Conservation (phyloP, 1,139 yeast species). For the Protomyces arabidopsidicola region DNA sequence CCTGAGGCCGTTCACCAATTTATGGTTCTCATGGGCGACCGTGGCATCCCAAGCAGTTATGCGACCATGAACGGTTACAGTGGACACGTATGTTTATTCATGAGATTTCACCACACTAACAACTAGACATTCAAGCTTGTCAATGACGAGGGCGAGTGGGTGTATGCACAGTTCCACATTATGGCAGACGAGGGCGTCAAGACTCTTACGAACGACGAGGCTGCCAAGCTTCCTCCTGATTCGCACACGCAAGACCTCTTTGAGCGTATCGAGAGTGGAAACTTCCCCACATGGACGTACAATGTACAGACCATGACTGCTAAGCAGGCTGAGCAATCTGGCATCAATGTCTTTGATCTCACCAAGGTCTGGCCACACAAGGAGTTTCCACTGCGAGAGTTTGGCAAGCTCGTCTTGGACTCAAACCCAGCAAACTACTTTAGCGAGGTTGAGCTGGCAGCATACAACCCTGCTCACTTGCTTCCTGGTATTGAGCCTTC, state of each 20-base stretch:
- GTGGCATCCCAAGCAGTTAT: conserved; percentile 66
- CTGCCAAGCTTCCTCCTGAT: conserved; percentile 58
- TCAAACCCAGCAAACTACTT: conserved; percentile 72
- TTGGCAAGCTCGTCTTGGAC: conserved; percentile 65
- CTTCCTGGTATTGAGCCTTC: conserved; percentile 81
- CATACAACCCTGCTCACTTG: conserved; percentile 76
- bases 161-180: conserved; percentile 65
- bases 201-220: conserved; percentile 55
- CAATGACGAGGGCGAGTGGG: conserved; percentile 58
- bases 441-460: conserved; percentile 78
- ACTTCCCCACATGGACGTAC: conserved; percentile 60
- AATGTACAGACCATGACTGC: conserved; percentile 71
- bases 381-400: conserved; percentile 68
- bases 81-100: conserved; percentile 40
- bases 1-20: conserved; percentile 63
- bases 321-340: conserved; percentile 56
- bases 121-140: conserved; percentile 66
- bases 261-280: conserved; percentile 55
- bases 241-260: conserved; percentile 56
- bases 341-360: conserved; percentile 57
- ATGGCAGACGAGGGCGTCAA: conserved; percentile 60
- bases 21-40: conserved; percentile 59
- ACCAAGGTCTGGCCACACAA: conserved; percentile 79
- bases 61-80: conserved; percentile 71
- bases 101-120: too few species aligned